A percentile compares a stretch with the other conserved stretches of the same genome.
Evolutionary conservation across 306 rosid genomes (phyloP).

Genomic region (Gleditsia sinensis): DNA sequence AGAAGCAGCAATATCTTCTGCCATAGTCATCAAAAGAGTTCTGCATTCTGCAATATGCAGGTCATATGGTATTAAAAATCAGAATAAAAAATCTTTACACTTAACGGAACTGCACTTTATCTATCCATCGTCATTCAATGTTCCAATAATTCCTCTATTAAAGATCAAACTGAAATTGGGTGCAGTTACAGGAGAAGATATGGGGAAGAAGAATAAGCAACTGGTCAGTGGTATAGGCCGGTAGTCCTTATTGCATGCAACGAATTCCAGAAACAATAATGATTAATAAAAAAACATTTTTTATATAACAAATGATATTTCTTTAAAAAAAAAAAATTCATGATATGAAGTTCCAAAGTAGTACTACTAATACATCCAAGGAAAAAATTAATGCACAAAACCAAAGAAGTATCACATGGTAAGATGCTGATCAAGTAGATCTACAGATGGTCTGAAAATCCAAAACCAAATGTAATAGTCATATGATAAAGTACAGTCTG

Average conservation of each 20-base stretch:
- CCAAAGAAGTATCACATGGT: too few species aligned
- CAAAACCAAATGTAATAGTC: not conserved
- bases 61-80: not conserved
- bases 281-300: not conserved
- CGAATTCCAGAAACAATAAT: not conserved
- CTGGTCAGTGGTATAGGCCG: too few species aligned
- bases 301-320: too few species aligned
- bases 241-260: too few species aligned
- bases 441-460: too few species aligned
- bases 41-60: conserved; percentile 56
- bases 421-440: too few species aligned
- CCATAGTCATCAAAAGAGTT: conserved; percentile 59
- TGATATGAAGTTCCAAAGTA: too few species aligned
- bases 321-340: too few species aligned
- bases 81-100: not conserved
- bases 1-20: conserved; percentile 61
- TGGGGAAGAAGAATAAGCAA: too few species aligned
- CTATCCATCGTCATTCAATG: not conserved
- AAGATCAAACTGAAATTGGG: not conserved
- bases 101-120: conserved; percentile 3
- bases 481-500: not conserved
- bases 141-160: not conserved
- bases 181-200: too few species aligned
- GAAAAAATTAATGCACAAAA: too few species aligned
- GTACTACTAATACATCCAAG: too few species aligned